Base-by-base conservation (phyloP, 768 basidiomycete species). In the Boletus tylopilopsis region DNA sequence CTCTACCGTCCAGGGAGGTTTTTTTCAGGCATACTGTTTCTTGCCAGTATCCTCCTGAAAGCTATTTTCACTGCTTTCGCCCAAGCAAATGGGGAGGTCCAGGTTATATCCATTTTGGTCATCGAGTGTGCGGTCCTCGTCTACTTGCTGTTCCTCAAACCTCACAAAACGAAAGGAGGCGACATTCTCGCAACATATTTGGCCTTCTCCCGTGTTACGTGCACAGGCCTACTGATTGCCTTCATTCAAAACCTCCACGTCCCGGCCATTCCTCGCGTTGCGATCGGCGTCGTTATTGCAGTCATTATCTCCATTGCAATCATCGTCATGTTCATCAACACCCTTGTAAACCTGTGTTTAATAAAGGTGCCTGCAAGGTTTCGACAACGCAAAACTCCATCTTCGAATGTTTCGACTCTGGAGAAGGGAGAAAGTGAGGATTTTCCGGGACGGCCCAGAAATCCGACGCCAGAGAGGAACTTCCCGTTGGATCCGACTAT, bases 251-350 rank as follows among this genome's bases (percentile, higher is more conserved):
- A 68, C 9, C 62, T 93, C 22, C 66, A 73, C 6, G 76, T 94
- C 29, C 69, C 74, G 16, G 75, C 92, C 34, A 95, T 95, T 57
- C 84, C 88, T 1, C 80, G 92, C 18, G 86, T 89, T 2, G 84
- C 79, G 29, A 84, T 96, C 48, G 92, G 91, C 19, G 76, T 88
- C 49, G 77, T 91, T 53, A 75, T 81, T 33, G 81, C 84, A 12
- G 79, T 87, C 27, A 73, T 92, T 32, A 86, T 82, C 64, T 85
- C 86, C 13, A 69, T 90, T 33, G 78, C 88, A 0, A 76, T 88
- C 25, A 51, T 94, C 39, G 68, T 90, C 47, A 74, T 89, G 60
- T 78, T 88, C 62, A 56, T 85, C 60, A 90, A 90, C 60, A 69
- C 83, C 37, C 55, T 81, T 37, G 68, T 81, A 67, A 79, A 86